phyloP scores from a whole-genome alignment of 352 stramenopile genomes.

The Phytophthora hybrid region DNA sequence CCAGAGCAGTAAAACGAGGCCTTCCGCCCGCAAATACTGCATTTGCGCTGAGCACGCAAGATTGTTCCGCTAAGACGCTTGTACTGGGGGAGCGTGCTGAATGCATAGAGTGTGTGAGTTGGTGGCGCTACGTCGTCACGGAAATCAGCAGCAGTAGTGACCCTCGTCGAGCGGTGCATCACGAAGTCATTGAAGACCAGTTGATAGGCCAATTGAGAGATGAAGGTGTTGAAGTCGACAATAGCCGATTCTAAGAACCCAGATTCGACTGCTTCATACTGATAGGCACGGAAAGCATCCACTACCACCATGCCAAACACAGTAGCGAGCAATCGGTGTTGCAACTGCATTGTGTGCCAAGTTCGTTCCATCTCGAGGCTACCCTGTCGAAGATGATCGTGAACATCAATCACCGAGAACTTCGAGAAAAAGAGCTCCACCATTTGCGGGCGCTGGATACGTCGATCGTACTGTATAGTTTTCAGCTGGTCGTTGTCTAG shows the following conservation, averaged over 20 bases:
- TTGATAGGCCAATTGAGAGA: slow-evolving; percentile 13
- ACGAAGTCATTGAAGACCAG: slow-evolving; percentile 15
- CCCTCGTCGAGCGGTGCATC: slow-evolving; percentile 4
- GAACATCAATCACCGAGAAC: slow-evolving; percentile 8
- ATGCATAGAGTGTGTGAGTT: neutral
- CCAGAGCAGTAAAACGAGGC: neutral
- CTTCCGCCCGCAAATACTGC: neutral
- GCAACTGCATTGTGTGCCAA: slow-evolving; percentile 3
- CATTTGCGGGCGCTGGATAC: slow-evolving; percentile 13
- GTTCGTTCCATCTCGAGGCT: slow-evolving; percentile 3
- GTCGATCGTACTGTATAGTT: slow-evolving; percentile 2
- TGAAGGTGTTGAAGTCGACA: slow-evolving; percentile 15
- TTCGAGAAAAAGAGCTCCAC: slow-evolving; percentile 12
- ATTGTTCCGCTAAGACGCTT: neutral
- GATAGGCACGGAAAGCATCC: slow-evolving; percentile 4
- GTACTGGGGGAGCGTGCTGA: neutral
- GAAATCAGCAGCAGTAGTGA: neutral
- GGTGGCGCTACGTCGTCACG: neutral
- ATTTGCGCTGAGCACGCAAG: neutral
- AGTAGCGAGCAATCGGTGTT: slow-evolving; percentile 3
- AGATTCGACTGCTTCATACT: neutral
- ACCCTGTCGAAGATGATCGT: slow-evolving; percentile 11
- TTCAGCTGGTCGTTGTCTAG: neutral
- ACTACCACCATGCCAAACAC: slow-evolving; percentile 6
- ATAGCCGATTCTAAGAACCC: neutral